These are phyloP conservation scores for Ashbya aceris DNA, from an alignment of 1,139 yeast species.

Conservation along the genomic window DNA sequence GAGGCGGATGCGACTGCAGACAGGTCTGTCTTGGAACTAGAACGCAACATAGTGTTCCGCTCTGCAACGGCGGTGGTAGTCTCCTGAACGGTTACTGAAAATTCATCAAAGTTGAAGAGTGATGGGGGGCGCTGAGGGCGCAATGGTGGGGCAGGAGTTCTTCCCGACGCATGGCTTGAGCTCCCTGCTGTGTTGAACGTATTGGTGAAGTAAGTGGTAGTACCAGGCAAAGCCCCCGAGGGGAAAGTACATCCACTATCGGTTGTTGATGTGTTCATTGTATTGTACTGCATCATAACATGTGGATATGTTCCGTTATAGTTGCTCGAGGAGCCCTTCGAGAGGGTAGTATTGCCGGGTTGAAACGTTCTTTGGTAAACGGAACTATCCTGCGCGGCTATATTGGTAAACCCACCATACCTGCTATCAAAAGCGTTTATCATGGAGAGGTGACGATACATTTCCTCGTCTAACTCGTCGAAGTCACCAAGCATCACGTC, in stretches of 20 bases:
- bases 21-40: background rate
- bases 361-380: background rate
- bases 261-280: background rate
- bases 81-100: background rate
- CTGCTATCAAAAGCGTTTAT: background rate
- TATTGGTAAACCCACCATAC: background rate
- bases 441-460: constrained; percentile 20
- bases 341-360: background rate
- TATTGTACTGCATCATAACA: background rate
- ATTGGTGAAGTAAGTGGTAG: background rate
- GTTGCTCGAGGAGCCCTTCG: background rate
- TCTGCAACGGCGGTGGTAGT: background rate
- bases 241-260: background rate
- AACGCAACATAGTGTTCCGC: background rate
- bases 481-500: constrained; percentile 25
- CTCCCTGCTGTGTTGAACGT: background rate
- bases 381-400: background rate
- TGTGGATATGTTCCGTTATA: background rate
- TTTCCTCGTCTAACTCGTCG: constrained; percentile 27
- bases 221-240: background rate
- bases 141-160: background rate
- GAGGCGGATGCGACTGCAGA: background rate
- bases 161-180: background rate
- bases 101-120: background rate
- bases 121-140: background rate